Evolutionary conservation across 306 rosid species (phyloP).

Genomic region (Pyrus bretschneideri): DNA sequence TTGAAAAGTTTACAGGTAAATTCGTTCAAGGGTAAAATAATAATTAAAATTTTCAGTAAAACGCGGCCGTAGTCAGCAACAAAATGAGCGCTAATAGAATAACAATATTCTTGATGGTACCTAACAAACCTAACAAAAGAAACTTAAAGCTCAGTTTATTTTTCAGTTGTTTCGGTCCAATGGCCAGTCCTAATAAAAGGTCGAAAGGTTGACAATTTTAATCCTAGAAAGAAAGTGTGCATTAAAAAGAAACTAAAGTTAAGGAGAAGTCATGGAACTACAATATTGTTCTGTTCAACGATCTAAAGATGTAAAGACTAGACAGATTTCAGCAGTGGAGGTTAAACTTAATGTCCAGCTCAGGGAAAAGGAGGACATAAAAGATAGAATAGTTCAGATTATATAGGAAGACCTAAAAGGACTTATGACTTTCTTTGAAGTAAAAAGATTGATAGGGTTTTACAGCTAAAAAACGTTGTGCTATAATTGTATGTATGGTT

Average conservation of each 20-base stretch:
- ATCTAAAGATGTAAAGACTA: neutral
- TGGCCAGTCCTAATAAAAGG: neutral
- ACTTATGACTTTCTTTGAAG: neutral
- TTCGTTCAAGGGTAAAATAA: neutral
- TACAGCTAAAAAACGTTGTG: neutral
- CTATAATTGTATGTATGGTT: neutral
- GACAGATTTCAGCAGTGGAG: neutral
- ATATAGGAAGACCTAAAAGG: neutral
- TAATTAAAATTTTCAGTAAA: neutral
- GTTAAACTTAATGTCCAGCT: neutral
- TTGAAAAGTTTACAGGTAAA: neutral
- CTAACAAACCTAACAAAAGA: neutral
- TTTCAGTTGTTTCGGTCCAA: neutral
- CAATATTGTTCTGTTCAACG: neutral
- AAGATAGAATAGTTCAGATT: neutral
- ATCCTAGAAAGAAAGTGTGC: neutral
- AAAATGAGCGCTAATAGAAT: neutral
- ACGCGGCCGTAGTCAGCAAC: neutral
- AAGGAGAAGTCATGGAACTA: neutral
- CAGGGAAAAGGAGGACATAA: neutral
- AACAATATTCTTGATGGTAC: neutral
- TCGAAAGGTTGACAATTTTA: neutral
- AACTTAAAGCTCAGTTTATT: neutral
- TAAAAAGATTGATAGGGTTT: neutral
- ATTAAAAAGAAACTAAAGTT: neutral